These are phyloP conservation scores for Rhododendron henanense DNA, from an alignment of 148 eudicot genomes.

Conservation along the genomic window DNA sequence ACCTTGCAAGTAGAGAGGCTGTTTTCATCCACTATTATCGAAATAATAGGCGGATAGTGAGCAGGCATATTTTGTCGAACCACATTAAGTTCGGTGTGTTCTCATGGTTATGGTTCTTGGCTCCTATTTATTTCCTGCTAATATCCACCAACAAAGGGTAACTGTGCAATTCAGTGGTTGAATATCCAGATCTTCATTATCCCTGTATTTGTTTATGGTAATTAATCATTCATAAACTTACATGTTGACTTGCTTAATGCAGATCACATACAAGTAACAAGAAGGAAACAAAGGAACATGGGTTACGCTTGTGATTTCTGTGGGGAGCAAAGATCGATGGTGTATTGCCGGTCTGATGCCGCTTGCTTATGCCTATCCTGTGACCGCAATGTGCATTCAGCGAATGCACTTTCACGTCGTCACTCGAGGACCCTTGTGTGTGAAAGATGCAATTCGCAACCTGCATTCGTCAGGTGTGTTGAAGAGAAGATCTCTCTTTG, in stretches of 20 bases:
- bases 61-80: neutral
- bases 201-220: neutral
- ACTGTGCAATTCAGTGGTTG: neutral
- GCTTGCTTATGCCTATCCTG: constrained; percentile 92
- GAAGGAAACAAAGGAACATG: constrained; percentile 30
- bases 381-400: constrained; percentile 93
- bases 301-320: constrained; percentile 86
- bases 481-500: constrained; percentile 82
- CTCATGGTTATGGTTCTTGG: neutral
- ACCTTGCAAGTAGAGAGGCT: neutral
- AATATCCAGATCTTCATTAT: neutral
- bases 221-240: neutral
- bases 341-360: constrained; percentile 90
- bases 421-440: constrained; percentile 87
- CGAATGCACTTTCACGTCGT: constrained; percentile 86
- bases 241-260: constrained; percentile 5
- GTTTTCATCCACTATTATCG: neutral
- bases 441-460: constrained; percentile 72
- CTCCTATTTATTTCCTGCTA: neutral
- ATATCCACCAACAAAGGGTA: neutral
- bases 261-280: constrained; percentile 2
- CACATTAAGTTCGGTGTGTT: neutral
- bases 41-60: neutral
- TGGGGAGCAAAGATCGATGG: constrained; percentile 70
- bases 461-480: constrained; percentile 67